Percentiles rank a stretch among this genome's conserved stretches.
Evolutionary conservation across 768 basidiomycete species (phyloP).

Genomic region (Hypsizygus marmoreus): DNA sequence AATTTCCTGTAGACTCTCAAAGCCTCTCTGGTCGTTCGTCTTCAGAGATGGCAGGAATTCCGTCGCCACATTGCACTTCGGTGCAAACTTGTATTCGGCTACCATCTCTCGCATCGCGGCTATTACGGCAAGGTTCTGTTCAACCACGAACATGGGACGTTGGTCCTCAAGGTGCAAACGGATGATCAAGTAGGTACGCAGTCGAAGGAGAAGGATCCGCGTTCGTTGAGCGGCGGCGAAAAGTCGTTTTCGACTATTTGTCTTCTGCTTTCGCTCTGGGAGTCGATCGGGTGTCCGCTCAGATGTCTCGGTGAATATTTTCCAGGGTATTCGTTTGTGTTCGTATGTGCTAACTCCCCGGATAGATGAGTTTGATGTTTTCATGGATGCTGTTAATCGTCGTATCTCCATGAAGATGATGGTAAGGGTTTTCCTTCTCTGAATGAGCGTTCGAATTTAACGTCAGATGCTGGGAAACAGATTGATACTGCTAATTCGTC

Average conservation of each 20-base stretch:
- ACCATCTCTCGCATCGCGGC: conserved; percentile 81
- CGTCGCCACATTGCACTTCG: conserved; percentile 86
- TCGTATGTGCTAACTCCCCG: background rate
- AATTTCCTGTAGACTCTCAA: conserved; percentile 55
- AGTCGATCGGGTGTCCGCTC: conserved; percentile 91
- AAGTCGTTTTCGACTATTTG: conserved; percentile 98
- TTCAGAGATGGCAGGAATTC: conserved; percentile 83
- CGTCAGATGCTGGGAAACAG: conserved; percentile 40
- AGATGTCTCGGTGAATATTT: conserved; percentile 75
- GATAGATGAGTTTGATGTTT: conserved; percentile 95
- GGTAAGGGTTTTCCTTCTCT: conserved; percentile 41
- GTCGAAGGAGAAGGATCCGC: conserved; percentile 77
- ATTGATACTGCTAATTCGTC: conserved; percentile 88
- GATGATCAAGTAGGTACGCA: conserved; percentile 74
- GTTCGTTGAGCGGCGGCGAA: conserved; percentile 89
- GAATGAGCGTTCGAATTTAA: background rate
- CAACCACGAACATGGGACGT: conserved; percentile 66
- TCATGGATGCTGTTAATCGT: conserved; percentile 94
- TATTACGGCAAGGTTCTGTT: conserved; percentile 91
- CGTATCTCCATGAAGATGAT: conserved; percentile 96
- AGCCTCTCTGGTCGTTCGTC: conserved; percentile 63
- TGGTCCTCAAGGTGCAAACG: conserved; percentile 80
- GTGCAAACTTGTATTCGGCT: conserved; percentile 81
- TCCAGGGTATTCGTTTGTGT: background rate
- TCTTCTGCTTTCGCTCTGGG: conserved; percentile 92